Base-by-base conservation (phyloP, 2,329 filamentous ascomycete genomes). In the Cylindrodendrum hubeiense region DNA sequence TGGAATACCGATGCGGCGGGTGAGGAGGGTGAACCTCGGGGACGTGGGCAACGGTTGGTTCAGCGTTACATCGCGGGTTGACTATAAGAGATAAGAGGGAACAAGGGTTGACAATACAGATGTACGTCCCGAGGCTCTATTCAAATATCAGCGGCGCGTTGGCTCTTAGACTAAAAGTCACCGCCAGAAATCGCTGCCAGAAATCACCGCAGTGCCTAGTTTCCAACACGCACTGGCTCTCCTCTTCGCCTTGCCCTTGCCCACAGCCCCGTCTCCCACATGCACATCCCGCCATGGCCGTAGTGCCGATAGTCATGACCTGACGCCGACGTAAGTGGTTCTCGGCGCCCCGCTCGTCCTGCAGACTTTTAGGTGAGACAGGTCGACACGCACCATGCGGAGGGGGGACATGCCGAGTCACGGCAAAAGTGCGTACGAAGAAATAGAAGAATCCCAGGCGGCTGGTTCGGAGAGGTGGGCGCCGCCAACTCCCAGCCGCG, bases 381-480 rank as follows among this genome's bases (percentile, higher is more conserved):
- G 17, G 17, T 24, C 26, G 13, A 17, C 37, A n/a, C 5, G 15
- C 37, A 39, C 37, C 37, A n/a, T 39, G 15, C 7, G 7, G 7
- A 7, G 17, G 7, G 13, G 17, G n/a, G 5, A 13, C 39, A 19
- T n/a, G 24, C 26, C 26, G 24, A 49, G 46, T 49, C 26, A n/a
- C 5, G 33, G n/a, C 46, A 33, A 43, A 55, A 22, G 28, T 51
- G 19, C 21, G 15, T 10, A 10, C 15, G 6, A 39, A n/a, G n/a
- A 34, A 19, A 22, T 21, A 2, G 26, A 58, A 58, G 33, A 39
- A 26, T 63, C 60, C 61, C 61, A 59, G 47, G 61, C 61, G 41
- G 49, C 46, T 54, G 61, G 61, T 63, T 59, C 61, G 54, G 61
- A 47, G 54, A 52, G 47, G 54, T 46, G 53, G 60, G 60, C 53